Evolutionary conservation across 2,329 filamentous ascomycete species (phyloP).

Genomic region (Pezizomycotina sp.): DNA sequence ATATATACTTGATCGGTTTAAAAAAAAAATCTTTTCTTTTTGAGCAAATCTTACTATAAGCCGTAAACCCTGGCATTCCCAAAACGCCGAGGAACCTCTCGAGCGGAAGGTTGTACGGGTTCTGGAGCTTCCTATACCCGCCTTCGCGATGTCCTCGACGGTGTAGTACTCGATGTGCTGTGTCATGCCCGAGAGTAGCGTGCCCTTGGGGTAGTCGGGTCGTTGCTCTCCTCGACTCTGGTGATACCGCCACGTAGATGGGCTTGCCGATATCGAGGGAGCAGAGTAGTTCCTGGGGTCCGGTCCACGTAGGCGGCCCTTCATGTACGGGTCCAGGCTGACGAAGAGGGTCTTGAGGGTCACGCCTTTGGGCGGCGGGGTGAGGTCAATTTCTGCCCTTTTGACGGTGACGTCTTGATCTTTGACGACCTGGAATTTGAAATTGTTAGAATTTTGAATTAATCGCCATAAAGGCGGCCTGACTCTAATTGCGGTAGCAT

Average conservation of each 20-base stretch:
- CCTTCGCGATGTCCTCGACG: slow-evolving; percentile 31
- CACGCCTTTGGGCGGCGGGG: slow-evolving; percentile 44
- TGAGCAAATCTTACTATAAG: slow-evolving; percentile 35
- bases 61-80: slow-evolving; percentile 63
- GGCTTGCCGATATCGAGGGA: slow-evolving; percentile 46
- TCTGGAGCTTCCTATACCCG: slow-evolving; percentile 42
- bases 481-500: no score
- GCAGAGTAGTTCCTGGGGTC: slow-evolving; percentile 49
- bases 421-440: no score
- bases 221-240: slow-evolving; percentile 55
- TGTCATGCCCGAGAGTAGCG: slow-evolving; percentile 44
- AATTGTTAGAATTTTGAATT: no score
- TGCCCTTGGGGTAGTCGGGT: slow-evolving; percentile 46
- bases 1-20: not conserved
- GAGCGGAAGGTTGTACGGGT: slow-evolving; percentile 50
- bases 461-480: no score
- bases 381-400: slow-evolving; percentile 48
- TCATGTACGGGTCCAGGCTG: slow-evolving; percentile 67
- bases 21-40: not conserved
- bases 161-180: slow-evolving; percentile 54
- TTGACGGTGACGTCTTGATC: slow-evolving; percentile 54
- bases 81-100: slow-evolving; percentile 57
- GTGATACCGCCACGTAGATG: slow-evolving; percentile 48
- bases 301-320: slow-evolving; percentile 56
- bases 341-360: slow-evolving; percentile 53